Conservation (phyloP, 495 filamentous ascomycete genomes). For the Jackrogersella minutella region DNA sequence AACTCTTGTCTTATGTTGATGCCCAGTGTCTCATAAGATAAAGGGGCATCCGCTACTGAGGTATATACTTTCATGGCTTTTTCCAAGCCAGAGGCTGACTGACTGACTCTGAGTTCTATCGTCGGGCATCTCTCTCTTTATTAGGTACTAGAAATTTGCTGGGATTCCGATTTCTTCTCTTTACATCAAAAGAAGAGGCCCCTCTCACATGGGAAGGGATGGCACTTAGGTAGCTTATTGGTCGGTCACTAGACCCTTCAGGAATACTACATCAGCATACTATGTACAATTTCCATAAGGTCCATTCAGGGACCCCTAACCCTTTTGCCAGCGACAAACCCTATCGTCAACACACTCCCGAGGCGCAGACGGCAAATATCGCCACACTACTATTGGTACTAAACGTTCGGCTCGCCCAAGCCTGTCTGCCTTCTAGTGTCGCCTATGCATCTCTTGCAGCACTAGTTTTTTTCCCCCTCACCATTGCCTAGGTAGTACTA, state of each 20-base stretch:
- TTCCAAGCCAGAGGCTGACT: too few species aligned
- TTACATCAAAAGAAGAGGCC: conserved; percentile 1
- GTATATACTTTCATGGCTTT: not conserved
- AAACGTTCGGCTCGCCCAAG: conserved; percentile 24
- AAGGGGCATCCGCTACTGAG: not conserved
- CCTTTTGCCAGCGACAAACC: conserved; percentile 18
- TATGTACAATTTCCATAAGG: conserved; percentile 23
- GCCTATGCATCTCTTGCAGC: conserved; percentile 43
- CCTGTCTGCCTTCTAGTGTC: conserved; percentile 21
- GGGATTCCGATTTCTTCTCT: conserved; percentile 20
- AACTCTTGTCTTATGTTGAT: not conserved
- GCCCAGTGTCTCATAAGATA: not conserved
- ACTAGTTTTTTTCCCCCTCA: conserved; percentile 32
- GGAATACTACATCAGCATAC: conserved; percentile 30
- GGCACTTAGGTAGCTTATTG: conserved; percentile 15
- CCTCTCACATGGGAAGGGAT: conserved; percentile 18
- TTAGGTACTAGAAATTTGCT: too few species aligned
- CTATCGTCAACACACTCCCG: conserved; percentile 27
- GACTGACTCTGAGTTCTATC: not conserved
- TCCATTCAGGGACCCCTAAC: conserved; percentile 31
- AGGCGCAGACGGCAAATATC: conserved; percentile 41
- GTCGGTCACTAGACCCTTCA: conserved; percentile 25
- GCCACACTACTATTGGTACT: conserved; percentile 39
- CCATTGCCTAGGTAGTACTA: conserved; percentile 1
- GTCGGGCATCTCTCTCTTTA: conserved; percentile 1